phyloP scores from a whole-genome alignment of 192 early-diverging fungal species.

The Entomortierella beljakovae region DNA sequence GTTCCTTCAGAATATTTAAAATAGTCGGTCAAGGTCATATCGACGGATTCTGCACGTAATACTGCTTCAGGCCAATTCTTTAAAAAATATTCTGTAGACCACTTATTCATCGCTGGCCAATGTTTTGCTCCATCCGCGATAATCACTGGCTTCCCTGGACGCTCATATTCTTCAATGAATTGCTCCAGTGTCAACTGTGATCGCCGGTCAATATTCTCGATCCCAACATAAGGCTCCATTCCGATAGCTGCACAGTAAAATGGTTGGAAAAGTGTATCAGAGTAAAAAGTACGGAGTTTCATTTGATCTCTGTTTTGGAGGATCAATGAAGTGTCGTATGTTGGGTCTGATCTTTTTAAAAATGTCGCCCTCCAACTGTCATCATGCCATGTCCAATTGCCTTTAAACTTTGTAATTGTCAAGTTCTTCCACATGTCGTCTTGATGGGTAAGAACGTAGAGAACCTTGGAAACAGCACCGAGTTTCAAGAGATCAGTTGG shows the following conservation, averaged over 20 bases:
- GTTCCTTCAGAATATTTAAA: slow-evolving; percentile 58
- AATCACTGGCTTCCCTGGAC: slow-evolving; percentile 69
- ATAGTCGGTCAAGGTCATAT: slow-evolving; percentile 69
- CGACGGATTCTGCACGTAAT: slow-evolving; percentile 73
- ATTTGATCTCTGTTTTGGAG: slow-evolving; percentile 45
- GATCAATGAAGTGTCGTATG: slow-evolving; percentile 23
- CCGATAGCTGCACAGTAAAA: slow-evolving; percentile 63
- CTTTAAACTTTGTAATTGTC: slow-evolving; percentile 61
- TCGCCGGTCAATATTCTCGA: slow-evolving; percentile 63
- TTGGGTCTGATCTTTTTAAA: slow-evolving; percentile 35
- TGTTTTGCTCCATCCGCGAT: slow-evolving; percentile 70
- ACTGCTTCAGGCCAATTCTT: slow-evolving; percentile 55
- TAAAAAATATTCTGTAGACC: slow-evolving; percentile 65
- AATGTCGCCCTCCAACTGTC: slow-evolving; percentile 71
- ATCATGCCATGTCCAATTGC: slow-evolving; percentile 61
- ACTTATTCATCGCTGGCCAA: slow-evolving; percentile 70
- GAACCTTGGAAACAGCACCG: slow-evolving; percentile 56
- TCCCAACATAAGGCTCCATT: slow-evolving; percentile 53
- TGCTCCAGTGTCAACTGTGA: slow-evolving; percentile 55
- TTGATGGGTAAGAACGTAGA: slow-evolving; percentile 62
- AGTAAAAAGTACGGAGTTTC: slow-evolving; percentile 63
- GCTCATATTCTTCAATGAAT: slow-evolving; percentile 63
- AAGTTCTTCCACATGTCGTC: slow-evolving; percentile 74
- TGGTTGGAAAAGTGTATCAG: slow-evolving; percentile 71
- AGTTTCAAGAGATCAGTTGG: slow-evolving; percentile 55